phyloP scores from a whole-genome alignment of 2,329 filamentous ascomycete species.

The Epichloe typhina region DNA sequence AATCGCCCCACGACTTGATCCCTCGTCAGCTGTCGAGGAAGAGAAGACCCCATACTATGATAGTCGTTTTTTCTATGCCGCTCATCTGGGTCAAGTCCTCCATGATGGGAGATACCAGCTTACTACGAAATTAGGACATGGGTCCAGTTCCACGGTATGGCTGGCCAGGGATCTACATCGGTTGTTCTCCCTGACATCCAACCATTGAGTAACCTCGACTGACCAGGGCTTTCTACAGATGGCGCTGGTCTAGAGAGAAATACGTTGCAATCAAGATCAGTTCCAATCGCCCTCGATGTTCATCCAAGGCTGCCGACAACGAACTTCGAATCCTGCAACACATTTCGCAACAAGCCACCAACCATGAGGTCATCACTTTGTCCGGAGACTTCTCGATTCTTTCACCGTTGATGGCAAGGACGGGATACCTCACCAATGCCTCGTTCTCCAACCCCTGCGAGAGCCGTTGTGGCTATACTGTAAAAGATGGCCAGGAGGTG shows the following conservation, averaged over 20 bases:
- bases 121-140: conserved; percentile 12
- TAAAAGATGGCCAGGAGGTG: conserved; percentile 8
- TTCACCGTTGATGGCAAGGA: conserved; percentile 6
- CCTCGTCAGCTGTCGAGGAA: neutral
- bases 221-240: conserved; percentile 4
- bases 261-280: conserved; percentile 14
- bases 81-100: neutral
- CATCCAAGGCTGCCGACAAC: neutral
- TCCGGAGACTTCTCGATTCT: conserved; percentile 8
- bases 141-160: conserved; percentile 13
- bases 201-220: neutral
- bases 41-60: too few species aligned
- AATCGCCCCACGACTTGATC: conserved; percentile 9
- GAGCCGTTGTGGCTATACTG: conserved; percentile 15
- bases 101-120: conserved; percentile 10
- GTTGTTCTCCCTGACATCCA: conserved; percentile 2
- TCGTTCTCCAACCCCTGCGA: conserved; percentile 7
- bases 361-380: conserved; percentile 11
- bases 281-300: neutral
- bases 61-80: too few species aligned
- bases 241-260: conserved; percentile 11
- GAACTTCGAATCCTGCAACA: conserved; percentile 8
- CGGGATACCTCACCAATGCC: conserved; percentile 3
- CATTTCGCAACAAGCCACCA: conserved; percentile 5
- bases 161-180: conserved; percentile 10